Percentiles rank a stretch among this genome's conserved stretches.
Evolutionary conservation across 1,284 basidiomycete species (phyloP).

Genomic region (Kalmanozyma brasiliensis): DNA sequence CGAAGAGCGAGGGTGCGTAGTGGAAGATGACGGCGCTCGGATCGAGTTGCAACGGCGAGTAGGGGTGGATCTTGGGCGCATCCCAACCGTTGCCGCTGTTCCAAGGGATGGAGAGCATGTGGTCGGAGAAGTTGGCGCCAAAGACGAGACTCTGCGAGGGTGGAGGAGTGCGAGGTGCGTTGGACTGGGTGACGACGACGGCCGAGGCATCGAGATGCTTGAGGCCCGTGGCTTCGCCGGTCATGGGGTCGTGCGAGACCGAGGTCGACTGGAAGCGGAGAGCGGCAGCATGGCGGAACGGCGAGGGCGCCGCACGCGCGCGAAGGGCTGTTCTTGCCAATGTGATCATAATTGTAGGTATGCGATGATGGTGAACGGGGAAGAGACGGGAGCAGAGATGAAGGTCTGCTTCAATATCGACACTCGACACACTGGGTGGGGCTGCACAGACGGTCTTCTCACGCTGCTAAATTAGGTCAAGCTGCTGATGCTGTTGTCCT

Average conservation of each 20-base stretch:
- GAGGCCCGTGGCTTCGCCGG: constrained; percentile 52
- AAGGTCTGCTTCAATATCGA: no score
- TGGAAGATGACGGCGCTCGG: constrained; percentile 91
- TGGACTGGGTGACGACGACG: constrained; percentile 33
- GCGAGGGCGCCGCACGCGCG: constrained; percentile 13
- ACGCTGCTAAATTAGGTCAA: no score
- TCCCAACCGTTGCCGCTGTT: constrained; percentile 80
- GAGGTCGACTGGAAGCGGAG: constrained; percentile 27
- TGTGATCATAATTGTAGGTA: constrained; percentile 14
- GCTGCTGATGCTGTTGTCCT: not conserved
- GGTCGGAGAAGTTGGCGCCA: constrained; percentile 79
- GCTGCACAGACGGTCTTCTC: not conserved
- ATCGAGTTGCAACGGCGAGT: constrained; percentile 79
- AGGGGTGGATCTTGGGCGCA: constrained; percentile 83
- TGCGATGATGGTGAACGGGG: not conserved
- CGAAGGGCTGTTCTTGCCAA: constrained; percentile 38
- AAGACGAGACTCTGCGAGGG: constrained; percentile 69
- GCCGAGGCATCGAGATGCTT: constrained; percentile 47
- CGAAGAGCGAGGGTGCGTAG: constrained; percentile 89
- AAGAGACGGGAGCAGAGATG: not conserved
- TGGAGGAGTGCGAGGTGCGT: constrained; percentile 39
- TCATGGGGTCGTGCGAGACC: constrained; percentile 57
- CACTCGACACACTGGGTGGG: constrained; percentile 3
- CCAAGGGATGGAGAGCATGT: constrained; percentile 92
- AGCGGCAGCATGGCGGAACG: constrained; percentile 2